Conservation (phyloP, 1,284 basidiomycete genomes). For the Apiotrichum montevideense region DNA sequence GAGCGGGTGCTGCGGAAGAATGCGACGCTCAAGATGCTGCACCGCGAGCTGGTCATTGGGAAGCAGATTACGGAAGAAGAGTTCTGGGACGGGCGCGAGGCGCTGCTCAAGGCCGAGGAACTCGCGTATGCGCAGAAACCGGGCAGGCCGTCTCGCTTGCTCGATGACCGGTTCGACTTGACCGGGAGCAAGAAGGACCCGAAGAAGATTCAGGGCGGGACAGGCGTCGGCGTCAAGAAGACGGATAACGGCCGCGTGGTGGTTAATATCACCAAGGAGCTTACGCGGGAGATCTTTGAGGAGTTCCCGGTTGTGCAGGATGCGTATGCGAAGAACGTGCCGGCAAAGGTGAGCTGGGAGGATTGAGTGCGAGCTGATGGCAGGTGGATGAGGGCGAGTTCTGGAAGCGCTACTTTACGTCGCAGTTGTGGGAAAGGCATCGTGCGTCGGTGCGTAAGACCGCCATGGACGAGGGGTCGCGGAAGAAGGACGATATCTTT, state of each 20-base stretch:
- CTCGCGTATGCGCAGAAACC: constrained; percentile 60
- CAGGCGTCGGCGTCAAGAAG: constrained; percentile 53
- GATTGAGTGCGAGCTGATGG: constrained; percentile 34
- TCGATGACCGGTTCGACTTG: constrained; percentile 75
- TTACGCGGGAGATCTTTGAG: constrained; percentile 93
- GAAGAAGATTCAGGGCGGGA: constrained; percentile 35
- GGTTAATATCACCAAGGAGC: constrained; percentile 80
- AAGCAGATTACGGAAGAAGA: constrained; percentile 82
- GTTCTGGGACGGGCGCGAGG: constrained; percentile 93
- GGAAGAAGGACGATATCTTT: constrained; percentile 87
- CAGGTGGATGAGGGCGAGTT: constrained; percentile 85
- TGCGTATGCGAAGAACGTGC: constrained; percentile 90
- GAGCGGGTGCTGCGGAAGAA: constrained; percentile 72
- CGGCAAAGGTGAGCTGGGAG: constrained; percentile 44
- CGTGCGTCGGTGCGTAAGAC: constrained; percentile 75
- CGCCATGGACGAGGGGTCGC: constrained; percentile 57
- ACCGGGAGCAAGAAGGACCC: constrained; percentile 44
- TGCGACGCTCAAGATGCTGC: constrained; percentile 67
- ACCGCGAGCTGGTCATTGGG: constrained; percentile 75
- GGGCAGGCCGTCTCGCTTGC: constrained; percentile 75
- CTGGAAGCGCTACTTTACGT: constrained; percentile 95
- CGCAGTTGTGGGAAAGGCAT: constrained; percentile 88
- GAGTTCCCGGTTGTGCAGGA: constrained; percentile 92
- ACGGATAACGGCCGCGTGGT: constrained; percentile 30
- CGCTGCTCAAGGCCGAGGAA: constrained; percentile 61